These are phyloP conservation scores for Monosporascus sp. DNA, from an alignment of 2,329 filamentous ascomycete genomes.

Conservation along the genomic window DNA sequence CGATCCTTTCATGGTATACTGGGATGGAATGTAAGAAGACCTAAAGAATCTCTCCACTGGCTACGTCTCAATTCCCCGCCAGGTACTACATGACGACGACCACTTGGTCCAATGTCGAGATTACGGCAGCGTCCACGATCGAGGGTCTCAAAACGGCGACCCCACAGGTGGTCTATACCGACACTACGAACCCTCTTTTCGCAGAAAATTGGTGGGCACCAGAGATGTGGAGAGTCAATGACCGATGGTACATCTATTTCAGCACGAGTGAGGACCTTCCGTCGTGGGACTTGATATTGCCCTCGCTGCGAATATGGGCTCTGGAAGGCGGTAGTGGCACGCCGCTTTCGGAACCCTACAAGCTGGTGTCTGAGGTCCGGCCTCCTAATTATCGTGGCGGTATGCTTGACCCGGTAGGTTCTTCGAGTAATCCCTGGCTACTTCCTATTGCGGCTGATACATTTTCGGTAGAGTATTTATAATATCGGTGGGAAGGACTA, in stretches of 20 bases:
- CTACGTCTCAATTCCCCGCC: background rate
- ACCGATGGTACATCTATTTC: slow-evolving; percentile 16
- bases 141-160: slow-evolving; percentile 11
- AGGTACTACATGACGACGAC: slow-evolving; percentile 15
- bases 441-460: background rate
- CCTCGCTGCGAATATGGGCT: slow-evolving; percentile 9
- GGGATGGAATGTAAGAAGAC: slow-evolving; percentile 2
- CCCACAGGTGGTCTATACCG: slow-evolving; percentile 6
- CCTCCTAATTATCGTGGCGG: slow-evolving; percentile 10
- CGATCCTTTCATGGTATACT: slow-evolving; percentile 5
- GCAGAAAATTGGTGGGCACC: slow-evolving; percentile 14
- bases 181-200: slow-evolving; percentile 6
- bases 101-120: slow-evolving; percentile 11
- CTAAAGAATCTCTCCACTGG: background rate
- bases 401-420: slow-evolving; percentile 9
- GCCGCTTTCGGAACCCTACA: slow-evolving; percentile 6
- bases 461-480: background rate
- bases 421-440: background rate
- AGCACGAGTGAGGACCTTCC: slow-evolving; percentile 8
- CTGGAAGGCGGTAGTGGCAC: slow-evolving; percentile 7
- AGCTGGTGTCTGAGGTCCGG: slow-evolving; percentile 6
- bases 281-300: slow-evolving; percentile 11
- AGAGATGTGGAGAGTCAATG: slow-evolving; percentile 11
- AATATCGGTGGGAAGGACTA: slow-evolving; percentile 1
- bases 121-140: slow-evolving; percentile 10